phyloP scores from a whole-genome alignment of 1,284 basidiomycete species.

The Singerocomus inundabilis region DNA sequence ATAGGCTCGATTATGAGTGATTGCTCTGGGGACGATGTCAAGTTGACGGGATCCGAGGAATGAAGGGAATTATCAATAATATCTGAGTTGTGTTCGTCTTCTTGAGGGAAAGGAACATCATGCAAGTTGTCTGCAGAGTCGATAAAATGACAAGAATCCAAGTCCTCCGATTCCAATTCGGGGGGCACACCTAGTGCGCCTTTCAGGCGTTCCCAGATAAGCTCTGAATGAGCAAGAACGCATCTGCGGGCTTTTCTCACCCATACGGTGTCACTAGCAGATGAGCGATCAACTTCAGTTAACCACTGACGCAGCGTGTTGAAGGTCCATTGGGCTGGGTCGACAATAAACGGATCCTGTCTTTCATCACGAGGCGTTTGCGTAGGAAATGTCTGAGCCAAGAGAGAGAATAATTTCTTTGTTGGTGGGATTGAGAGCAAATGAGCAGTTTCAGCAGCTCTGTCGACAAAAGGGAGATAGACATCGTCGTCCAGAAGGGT shows the following conservation, averaged over 20 bases:
- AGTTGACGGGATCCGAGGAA: neutral
- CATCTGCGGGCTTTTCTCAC: conserved; percentile 62
- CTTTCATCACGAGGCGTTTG: conserved; percentile 24
- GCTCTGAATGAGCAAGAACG: conserved; percentile 66
- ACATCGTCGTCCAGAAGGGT: conserved; percentile 68
- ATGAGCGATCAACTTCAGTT: conserved; percentile 55
- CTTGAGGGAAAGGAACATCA: neutral
- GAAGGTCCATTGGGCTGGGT: conserved; percentile 27
- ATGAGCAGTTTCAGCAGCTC: conserved; percentile 60
- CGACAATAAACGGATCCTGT: conserved; percentile 25
- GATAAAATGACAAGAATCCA: conserved; percentile 5
- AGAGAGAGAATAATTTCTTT: conserved; percentile 63
- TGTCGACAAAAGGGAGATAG: conserved; percentile 74
- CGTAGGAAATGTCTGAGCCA: conserved; percentile 62
- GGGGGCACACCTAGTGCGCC: conserved; percentile 75
- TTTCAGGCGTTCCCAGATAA: conserved; percentile 81
- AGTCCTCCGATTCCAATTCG: conserved; percentile 59
- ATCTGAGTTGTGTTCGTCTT: conserved; percentile 1
- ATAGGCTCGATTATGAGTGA: conserved; percentile 30
- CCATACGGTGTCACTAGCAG: conserved; percentile 62
- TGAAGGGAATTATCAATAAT: neutral
- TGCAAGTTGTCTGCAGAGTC: conserved; percentile 10
- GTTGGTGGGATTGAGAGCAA: conserved; percentile 63
- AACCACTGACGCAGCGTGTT: conserved; percentile 48
- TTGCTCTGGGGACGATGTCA: conserved; percentile 8